Conservation (phyloP, 345 rosid species). For the Mercurialis annua region DNA sequence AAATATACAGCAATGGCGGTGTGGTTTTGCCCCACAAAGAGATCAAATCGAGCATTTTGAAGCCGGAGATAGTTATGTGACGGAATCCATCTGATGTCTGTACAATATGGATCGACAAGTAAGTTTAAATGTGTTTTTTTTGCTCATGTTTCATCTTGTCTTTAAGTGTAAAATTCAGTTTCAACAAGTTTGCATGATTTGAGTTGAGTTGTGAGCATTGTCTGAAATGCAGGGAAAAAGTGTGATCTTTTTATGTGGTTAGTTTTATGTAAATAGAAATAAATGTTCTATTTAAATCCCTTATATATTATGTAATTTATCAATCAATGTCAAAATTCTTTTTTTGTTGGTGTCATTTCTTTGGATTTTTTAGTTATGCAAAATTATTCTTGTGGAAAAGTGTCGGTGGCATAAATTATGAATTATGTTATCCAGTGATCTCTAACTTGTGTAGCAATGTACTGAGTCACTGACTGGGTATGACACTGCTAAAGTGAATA, state of each 20-base stretch:
- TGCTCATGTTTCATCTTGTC: neutral
- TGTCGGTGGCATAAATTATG: conserved; percentile 10
- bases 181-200: neutral
- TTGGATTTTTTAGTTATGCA: neutral
- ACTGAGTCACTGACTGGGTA: neutral
- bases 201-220: neutral
- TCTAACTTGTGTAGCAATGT: neutral
- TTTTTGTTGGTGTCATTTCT: neutral
- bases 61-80: conserved; percentile 99
- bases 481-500: neutral
- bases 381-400: neutral
- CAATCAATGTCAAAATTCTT: neutral
- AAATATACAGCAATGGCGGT: conserved; percentile 94
- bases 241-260: conserved; percentile 6
- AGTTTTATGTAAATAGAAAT: conserved; percentile 9
- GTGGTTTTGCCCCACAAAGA: conserved; percentile 96
- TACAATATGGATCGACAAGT: conserved; percentile 1
- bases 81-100: neutral
- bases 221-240: conserved; percentile 3
- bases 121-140: neutral
- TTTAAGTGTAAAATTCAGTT: conserved; percentile 9
- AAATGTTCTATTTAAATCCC: neutral
- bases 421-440: neutral
- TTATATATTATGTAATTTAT: conserved; percentile 3
- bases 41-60: conserved; percentile 93